A percentile compares a stretch with the other conserved stretches of the same genome.
phyloP scores from a whole-genome alignment of 2,329 filamentous ascomycete species.

The Chrysoporthe puriensis region DNA sequence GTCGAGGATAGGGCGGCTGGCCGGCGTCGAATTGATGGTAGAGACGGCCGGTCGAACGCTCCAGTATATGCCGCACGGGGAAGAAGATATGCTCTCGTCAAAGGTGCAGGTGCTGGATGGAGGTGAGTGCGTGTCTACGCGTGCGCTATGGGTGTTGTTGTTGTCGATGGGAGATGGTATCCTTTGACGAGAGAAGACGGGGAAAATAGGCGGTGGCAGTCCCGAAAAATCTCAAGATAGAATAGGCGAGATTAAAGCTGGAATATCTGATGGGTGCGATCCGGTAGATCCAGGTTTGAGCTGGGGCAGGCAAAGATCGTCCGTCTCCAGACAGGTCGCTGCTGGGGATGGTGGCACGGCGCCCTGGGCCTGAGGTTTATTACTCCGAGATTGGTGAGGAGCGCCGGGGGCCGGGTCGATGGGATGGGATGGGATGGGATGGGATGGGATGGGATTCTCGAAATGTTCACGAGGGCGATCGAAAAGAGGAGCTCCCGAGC shows the following conservation, averaged over 20 bases:
- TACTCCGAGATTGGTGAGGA: neutral
- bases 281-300: constrained; percentile 25
- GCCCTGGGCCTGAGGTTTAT: constrained; percentile 2
- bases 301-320: constrained; percentile 21
- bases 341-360: constrained; percentile 12
- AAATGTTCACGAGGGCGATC: neutral
- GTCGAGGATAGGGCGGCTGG: neutral
- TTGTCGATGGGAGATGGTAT: neutral
- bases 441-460: neutral
- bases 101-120: neutral
- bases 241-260: constrained; percentile 31
- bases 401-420: constrained; percentile 6
- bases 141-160: neutral
- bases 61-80: constrained; percentile 12
- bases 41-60: neutral
- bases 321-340: constrained; percentile 19
- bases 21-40: neutral
- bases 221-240: constrained; percentile 23
- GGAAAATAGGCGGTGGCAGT: constrained; percentile 25
- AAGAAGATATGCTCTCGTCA: constrained; percentile 15
- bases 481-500: neutral
- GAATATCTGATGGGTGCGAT: constrained; percentile 26
- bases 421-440: neutral
- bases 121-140: neutral
- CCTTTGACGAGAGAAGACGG: constrained; percentile 22